Evolutionary conservation across 1,139 yeast genomes (phyloP).

Genomic region (Magnusiomyces starmeri): DNA sequence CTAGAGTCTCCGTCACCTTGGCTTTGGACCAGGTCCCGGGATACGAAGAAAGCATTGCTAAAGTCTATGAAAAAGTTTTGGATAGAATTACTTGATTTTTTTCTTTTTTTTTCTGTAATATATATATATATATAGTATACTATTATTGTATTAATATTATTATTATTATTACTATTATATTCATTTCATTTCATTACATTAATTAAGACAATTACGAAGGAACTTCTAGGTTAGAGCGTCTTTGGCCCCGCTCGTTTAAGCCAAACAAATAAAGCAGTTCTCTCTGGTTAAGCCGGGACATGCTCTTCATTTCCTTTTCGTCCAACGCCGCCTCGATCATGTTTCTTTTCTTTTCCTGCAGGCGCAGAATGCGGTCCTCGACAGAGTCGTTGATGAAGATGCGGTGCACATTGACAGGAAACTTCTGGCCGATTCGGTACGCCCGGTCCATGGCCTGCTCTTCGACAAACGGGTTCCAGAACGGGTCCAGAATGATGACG

Average conservation of each 20-base stretch:
- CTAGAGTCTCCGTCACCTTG: slow-evolving; percentile 20
- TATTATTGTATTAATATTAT: background rate
- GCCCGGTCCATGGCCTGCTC: slow-evolving; percentile 96
- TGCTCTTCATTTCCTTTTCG: slow-evolving; percentile 59
- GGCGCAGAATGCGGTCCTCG: slow-evolving; percentile 74
- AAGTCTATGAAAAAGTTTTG: slow-evolving; percentile 18
- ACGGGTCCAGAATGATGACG: slow-evolving; percentile 84
- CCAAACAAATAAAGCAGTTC: slow-evolving; percentile 81
- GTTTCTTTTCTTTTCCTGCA: slow-evolving; percentile 68
- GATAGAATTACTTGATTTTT: slow-evolving; percentile 13
- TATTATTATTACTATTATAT: background rate
- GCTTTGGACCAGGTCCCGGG: slow-evolving; percentile 15
- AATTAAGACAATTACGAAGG: background rate
- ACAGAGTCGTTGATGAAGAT: slow-evolving; percentile 61
- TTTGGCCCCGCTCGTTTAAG: slow-evolving; percentile 27
- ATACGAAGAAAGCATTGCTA: slow-evolving; percentile 19
- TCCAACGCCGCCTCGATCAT: slow-evolving; percentile 77
- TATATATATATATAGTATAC: slow-evolving; percentile 12
- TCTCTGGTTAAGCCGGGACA: slow-evolving; percentile 56
- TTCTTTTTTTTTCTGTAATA: background rate
- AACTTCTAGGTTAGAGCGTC: slow-evolving; percentile 9
- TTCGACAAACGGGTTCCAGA: slow-evolving; percentile 95
- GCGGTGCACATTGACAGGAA: slow-evolving; percentile 67
- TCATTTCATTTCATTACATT: background rate
- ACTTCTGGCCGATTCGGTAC: slow-evolving; percentile 82